These are phyloP conservation scores for Arabis alpina DNA, from an alignment of 345 rosid genomes.

Conservation along the genomic window DNA sequence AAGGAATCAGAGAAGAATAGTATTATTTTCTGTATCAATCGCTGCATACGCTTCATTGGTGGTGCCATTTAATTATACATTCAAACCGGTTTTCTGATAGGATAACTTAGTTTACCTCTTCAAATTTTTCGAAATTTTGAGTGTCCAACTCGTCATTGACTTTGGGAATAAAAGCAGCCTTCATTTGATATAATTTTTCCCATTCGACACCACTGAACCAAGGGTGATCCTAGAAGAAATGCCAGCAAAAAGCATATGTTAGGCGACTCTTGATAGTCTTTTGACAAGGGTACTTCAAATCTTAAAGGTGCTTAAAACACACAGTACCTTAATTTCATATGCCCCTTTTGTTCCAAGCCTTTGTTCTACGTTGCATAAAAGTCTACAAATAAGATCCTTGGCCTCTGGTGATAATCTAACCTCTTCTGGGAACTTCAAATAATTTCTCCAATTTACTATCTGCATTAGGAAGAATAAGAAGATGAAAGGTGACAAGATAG, in stretches of 20 bases:
- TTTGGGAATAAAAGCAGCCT: slow-evolving; percentile 95
- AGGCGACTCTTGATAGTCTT: neutral
- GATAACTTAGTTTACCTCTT: slow-evolving; percentile 64
- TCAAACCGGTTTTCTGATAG: neutral
- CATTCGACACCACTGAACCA: slow-evolving; percentile 88
- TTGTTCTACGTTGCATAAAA: slow-evolving; percentile 89
- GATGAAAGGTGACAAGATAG: neutral
- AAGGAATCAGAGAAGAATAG: slow-evolving; percentile 30
- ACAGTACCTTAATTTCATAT: slow-evolving; percentile 86
- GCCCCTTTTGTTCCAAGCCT: slow-evolving; percentile 94
- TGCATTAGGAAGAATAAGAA: slow-evolving; percentile 41
- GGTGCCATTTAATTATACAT: neutral
- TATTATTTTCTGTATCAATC: slow-evolving; percentile 2
- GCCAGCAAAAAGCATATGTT: slow-evolving; percentile 31
- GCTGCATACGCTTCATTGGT: slow-evolving; percentile 1
- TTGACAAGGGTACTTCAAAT: slow-evolving; percentile 30
- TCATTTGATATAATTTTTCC: slow-evolving; percentile 84
- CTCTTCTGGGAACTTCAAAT: slow-evolving; percentile 96
- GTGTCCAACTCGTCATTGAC: slow-evolving; percentile 98
- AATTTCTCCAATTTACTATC: slow-evolving; percentile 98
- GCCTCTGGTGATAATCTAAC: slow-evolving; percentile 89
- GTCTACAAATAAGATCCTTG: slow-evolving; percentile 84
- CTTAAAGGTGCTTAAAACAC: slow-evolving; percentile 50
- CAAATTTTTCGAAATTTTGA: slow-evolving; percentile 96
- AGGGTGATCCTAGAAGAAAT: slow-evolving; percentile 71